phyloP scores from a whole-genome alignment of 208 protist genomes.

The Acanthamoeba lenticulata region DNA sequence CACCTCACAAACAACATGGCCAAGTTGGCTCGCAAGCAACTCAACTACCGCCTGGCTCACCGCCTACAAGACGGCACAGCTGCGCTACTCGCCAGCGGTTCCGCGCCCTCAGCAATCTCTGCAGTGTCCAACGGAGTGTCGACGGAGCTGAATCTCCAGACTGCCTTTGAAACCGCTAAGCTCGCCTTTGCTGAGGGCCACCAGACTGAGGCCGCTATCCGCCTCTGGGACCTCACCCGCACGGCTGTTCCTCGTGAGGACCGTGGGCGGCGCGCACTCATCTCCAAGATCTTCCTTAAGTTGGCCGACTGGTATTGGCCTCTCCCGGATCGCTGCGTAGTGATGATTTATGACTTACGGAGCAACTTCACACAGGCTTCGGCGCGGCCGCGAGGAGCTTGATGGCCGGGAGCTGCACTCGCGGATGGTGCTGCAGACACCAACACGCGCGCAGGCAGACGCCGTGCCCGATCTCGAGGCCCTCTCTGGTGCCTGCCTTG shows the following conservation, averaged over 20 bases:
- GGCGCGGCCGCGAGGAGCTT: neutral
- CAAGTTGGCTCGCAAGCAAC: conserved; percentile 54
- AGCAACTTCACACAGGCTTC: neutral
- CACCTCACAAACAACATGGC: neutral
- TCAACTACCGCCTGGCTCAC: conserved; percentile 36
- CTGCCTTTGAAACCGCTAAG: conserved; percentile 3
- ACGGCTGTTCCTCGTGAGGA: neutral
- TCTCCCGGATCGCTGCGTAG: too few relatives aligned
- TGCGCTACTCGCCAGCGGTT: neutral
- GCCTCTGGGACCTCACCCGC: conserved; percentile 37
- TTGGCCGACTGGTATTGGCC: conserved; percentile 27
- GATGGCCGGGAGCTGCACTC: neutral
- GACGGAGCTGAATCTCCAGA: neutral
- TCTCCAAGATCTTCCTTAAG: conserved; percentile 44
- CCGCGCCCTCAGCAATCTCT: too few relatives aligned
- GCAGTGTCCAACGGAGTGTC: too few relatives aligned
- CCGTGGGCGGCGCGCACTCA: neutral
- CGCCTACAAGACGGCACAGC: neutral
- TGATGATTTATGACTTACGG: neutral
- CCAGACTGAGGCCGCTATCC: conserved; percentile 3
- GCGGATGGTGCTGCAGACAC: conserved; percentile 5
- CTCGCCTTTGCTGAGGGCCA: neutral
- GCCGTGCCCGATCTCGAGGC: conserved; percentile 5
- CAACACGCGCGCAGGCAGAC: neutral
- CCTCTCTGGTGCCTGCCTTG: conserved; percentile 43